Evolutionary conservation across 2,329 filamentous ascomycete genomes (phyloP).

Genomic region (Neofusicoccum sp.): DNA sequence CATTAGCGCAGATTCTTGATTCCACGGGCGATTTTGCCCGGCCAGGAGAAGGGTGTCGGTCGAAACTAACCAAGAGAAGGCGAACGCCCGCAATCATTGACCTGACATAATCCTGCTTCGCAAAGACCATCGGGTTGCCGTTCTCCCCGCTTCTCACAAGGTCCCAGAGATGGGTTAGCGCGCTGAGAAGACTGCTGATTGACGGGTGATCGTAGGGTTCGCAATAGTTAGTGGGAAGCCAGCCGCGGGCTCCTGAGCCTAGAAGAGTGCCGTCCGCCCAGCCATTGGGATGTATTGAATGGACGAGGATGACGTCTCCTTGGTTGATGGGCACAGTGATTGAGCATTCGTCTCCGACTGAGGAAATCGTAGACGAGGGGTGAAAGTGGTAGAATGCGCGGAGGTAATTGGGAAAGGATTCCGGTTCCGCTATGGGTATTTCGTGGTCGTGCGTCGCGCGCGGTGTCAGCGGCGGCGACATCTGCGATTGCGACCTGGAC

Average conservation of each 20-base stretch:
- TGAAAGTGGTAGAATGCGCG: constrained; percentile 93
- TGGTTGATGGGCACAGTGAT: constrained; percentile 83
- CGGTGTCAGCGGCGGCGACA: constrained; percentile 76
- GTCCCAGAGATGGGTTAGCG: constrained; percentile 90
- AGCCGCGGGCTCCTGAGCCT: constrained; percentile 81
- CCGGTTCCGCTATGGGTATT: constrained; percentile 40
- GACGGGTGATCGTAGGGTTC: constrained; percentile 88
- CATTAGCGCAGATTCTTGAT: not conserved
- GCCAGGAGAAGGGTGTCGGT: not conserved
- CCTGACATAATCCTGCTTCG: constrained; percentile 90
- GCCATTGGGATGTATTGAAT: constrained; percentile 96
- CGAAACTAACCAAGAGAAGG: constrained; percentile 73
- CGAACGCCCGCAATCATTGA: constrained; percentile 91
- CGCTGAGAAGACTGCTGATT: constrained; percentile 80
- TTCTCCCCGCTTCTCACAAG: constrained; percentile 74
- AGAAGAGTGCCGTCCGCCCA: constrained; percentile 96
- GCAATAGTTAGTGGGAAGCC: constrained; percentile 98
- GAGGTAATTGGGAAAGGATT: constrained; percentile 88
- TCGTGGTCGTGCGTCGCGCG: constrained; percentile 59
- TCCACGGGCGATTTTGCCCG: not conserved
- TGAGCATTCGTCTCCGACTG: constrained; percentile 63
- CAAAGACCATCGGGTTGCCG: constrained; percentile 74
- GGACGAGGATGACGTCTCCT: constrained; percentile 88
- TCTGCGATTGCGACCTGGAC: constrained; percentile 47
- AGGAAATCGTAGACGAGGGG: constrained; percentile 71